Evolutionary conservation across 2,329 filamentous ascomycete genomes (phyloP), one percentile per base, ranked within the genome.

Genomic region (Ophiosphaerella narmari): DNA sequence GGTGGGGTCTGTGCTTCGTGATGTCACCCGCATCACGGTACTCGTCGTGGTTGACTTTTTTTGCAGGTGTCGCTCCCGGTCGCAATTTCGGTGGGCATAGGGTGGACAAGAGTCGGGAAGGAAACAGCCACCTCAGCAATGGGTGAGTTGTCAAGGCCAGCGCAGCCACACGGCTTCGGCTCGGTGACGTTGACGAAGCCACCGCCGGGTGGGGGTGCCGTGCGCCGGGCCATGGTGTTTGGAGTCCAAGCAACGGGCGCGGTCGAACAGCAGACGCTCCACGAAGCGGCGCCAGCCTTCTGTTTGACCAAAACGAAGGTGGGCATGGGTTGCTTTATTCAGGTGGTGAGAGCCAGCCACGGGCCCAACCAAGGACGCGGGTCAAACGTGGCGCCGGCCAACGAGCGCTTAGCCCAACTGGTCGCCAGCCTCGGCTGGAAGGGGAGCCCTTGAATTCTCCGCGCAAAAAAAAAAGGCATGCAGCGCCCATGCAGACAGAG

Each of bases 331-430:
- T n/a, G 38, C 35, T 57, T 65, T 56, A 8, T 3, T 61, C 43
- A 61, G 64, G 59, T 59, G 48, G 52, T 59, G 64, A 55, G 61
- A 62, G 64, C 65, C 63, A 69, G 46, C 60, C 63, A 65, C 48
- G 26, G 26, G 7, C 11, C 11, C 2, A 29, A 7, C 26, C 26
- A 29, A 29, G 26, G 26, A 7, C 26, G 7, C 6, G 26, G 26
- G 26, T 29, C 55, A 71, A 63, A 69, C 66, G 52, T 62, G 58
- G 61, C 61, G 53, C 49, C 53, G 18, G 18, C 18, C 4, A 21
- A 4, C 18, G 18, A 56, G 26, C 26, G 54, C 54, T 41, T 57
- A 53, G 43, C 18, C 39, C 24, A 13, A 5, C 18, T 21, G 51
- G 57, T 57, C 60, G 60, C 42, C 43, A 24, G 59, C 62, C 63